Evolutionary conservation across 2,329 filamentous ascomycete species (phyloP), one percentile per base, ranked within the genome.

Genomic region (Epichloe elymi): DNA sequence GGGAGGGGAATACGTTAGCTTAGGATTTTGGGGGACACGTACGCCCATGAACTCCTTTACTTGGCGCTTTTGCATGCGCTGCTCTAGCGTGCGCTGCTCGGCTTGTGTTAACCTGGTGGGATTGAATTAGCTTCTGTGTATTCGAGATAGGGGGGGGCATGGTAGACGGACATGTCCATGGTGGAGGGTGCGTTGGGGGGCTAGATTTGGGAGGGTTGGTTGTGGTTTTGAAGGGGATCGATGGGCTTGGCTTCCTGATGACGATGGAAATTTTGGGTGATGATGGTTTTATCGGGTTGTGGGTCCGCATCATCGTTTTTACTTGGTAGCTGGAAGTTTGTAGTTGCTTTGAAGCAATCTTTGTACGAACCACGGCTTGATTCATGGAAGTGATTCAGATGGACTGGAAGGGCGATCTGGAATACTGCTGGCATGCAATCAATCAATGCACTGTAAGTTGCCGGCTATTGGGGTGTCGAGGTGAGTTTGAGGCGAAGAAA

Each of bases 41-140:
- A 97, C 93, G 63, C 82, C 86, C 85, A 97, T 95, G 67, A 98
- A 97, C 68, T 97, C 91, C 75, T 95, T 95, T 78, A 98, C 88
- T 74, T 98, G 93, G 73, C 93, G 94, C 74, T 87, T 86, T 76
- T 97, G 89, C 81, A 98, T 90, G 71, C 93, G 88, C 73, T 81
- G 74, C 72, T 95, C 85, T 66, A 98, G 86, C 78, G 93, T 88
- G 73, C 88, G 86, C 76, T 94, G 87, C 77, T 97, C 91, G 62
- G 81, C 70, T 62, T 77, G 67, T 60, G 80, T 87, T 67, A 95
- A 85, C 67, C 75, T 77, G 55, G 40, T 19, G 48, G 45, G 8
- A 30, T 1, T 57, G 23, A 56, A 54, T 51, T 45, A 14, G 45
- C 26, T 20, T 37, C 20, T 11, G 17, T 7, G 40, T 7, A 23